Evolutionary conservation across 2,329 filamentous ascomycete genomes (phyloP), one percentile per base, ranked within the genome.

Genomic region (Calycina herbarum): DNA sequence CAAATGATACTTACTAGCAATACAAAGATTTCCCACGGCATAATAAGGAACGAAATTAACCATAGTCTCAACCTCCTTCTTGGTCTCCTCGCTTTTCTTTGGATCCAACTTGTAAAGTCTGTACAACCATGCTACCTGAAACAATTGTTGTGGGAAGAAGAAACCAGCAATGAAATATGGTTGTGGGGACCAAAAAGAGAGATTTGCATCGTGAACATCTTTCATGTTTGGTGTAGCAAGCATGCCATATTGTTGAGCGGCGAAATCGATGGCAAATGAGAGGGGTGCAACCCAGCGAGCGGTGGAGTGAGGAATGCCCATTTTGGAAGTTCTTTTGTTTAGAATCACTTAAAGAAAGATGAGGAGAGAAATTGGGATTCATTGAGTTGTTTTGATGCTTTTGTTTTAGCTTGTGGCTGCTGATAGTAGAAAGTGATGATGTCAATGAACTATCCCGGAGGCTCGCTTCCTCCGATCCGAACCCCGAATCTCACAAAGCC

Each of bases 71-170:
- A 82, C 69, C 40, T 86, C 82, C 11, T 67, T 64, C 57, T 78
- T 77, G 51, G 77, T 74, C 42, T 80, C 67, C 31, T 66, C 70
- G 59, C 74, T 72, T 60, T 78, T 77, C 57, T 76, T 80, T 0
- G 78, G 74, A 59, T 82, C 78, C 8, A 83, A 76, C 61, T 79
- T 82, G 77, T 80, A 85, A 1, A 88, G 77, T 67, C 81, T 79
- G 76, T 83, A 87, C 5, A 87, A 75, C 85, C 84, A 88, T 2
- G 77, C 80, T 2, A 86, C 71, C 73, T 87, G 84, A 73, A 86
- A 82, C 3, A 87, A 71, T 72, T 87, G 85, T 73, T 88, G 85
- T 0, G 84, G 84, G 73, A 85, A 85, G 78, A 88, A 88, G 78
- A 88, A 87, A 17, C 77, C 83, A 0, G 78, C 85, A 67, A 88